Base-by-base conservation (phyloP, 2,329 filamentous ascomycete species). In the Cytospora piceicola region DNA sequence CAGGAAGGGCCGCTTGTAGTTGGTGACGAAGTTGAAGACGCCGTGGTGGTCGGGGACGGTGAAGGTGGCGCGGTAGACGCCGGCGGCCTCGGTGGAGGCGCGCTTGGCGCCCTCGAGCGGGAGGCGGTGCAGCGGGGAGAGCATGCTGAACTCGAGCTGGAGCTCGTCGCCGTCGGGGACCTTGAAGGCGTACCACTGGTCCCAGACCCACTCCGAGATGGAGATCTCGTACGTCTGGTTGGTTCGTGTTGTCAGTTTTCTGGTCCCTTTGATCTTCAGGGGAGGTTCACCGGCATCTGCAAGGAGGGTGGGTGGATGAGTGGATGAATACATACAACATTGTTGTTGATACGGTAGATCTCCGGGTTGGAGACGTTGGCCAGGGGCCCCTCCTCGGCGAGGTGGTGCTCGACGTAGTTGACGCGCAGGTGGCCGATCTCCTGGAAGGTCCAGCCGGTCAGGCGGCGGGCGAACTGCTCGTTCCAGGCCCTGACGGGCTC, bases 121-220 rank as follows among this genome's bases (percentile, higher is more conserved):
- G 39, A 98, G 85, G 52, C 95, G 94, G 81, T 97, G 90, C 87
- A 97, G 98, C 64, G 95, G 94, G 1, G 94, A 97, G 56, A 99
- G 90, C 95, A 98, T 99, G 81, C 89, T 94, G 83, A 98, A 97
- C 79, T 99, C 95, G 68, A 99, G 91, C 79, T 99, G 95, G 39
- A 99, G 76, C 32, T 82, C 84, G 76, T 99, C 95, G 68, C 80
- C 83, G 11, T 83, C 75, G 27, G 92, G 88, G 24, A 91, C 82
- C 51, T 81, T 82, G 79, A 93, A 97, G 55, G 94, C 91, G 7
- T 82, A 79, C 82, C 89, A 96, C 74, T 88, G 85, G 76, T 92
- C 87, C 80, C 88, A 88, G 58, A 80, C 79, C 77, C 93, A 97
- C 78, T 97, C 93, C 30, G 94, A 97, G 62, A 99, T 74, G 70